Conservation (phyloP, 805 yeast species). For the Zygosaccharomyces bailii region DNA sequence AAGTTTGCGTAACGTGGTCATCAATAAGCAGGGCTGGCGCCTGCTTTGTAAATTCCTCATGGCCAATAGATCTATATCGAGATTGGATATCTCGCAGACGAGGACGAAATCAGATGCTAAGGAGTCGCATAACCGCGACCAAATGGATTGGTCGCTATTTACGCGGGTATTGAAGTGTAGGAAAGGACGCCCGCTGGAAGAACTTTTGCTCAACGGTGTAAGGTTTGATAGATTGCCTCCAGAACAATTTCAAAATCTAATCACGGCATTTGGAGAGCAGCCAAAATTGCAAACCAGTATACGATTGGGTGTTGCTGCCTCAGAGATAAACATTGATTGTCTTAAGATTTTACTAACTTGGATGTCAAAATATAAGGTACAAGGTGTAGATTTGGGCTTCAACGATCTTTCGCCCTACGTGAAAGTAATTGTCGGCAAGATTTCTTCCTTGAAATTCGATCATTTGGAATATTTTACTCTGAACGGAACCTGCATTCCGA, state of each 20-base stretch:
- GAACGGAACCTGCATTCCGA: slow-evolving; percentile 57
- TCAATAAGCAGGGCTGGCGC: slow-evolving; percentile 74
- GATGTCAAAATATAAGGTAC: slow-evolving; percentile 43
- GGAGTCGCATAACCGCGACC: slow-evolving; percentile 50
- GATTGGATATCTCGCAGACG: slow-evolving; percentile 69
- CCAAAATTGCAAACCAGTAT: slow-evolving; percentile 16
- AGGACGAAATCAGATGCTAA: slow-evolving; percentile 39
- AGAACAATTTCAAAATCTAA: slow-evolving; percentile 49
- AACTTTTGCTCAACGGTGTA: slow-evolving; percentile 75
- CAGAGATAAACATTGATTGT: slow-evolving; percentile 60
- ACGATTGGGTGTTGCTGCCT: slow-evolving; percentile 74
- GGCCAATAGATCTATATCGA: slow-evolving; percentile 53
- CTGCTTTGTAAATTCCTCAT: slow-evolving; percentile 71
- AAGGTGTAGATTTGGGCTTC: slow-evolving; percentile 80
- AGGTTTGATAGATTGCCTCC: slow-evolving; percentile 50
- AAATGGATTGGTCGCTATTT: slow-evolving; percentile 79
- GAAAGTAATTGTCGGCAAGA: slow-evolving; percentile 27
- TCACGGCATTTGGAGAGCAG: slow-evolving; percentile 51
- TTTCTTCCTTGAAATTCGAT: slow-evolving; percentile 19
- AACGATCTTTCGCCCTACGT: slow-evolving; percentile 53
- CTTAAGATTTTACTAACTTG: slow-evolving; percentile 54
- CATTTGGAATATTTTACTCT: slow-evolving; percentile 53
- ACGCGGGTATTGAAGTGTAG: slow-evolving; percentile 64
- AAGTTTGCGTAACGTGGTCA: slow-evolving; percentile 72
- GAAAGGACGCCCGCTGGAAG: slow-evolving; percentile 64